Evolutionary conservation across 73 alveolate genomes (phyloP).

Genomic region (Symbiodinium natans): DNA sequence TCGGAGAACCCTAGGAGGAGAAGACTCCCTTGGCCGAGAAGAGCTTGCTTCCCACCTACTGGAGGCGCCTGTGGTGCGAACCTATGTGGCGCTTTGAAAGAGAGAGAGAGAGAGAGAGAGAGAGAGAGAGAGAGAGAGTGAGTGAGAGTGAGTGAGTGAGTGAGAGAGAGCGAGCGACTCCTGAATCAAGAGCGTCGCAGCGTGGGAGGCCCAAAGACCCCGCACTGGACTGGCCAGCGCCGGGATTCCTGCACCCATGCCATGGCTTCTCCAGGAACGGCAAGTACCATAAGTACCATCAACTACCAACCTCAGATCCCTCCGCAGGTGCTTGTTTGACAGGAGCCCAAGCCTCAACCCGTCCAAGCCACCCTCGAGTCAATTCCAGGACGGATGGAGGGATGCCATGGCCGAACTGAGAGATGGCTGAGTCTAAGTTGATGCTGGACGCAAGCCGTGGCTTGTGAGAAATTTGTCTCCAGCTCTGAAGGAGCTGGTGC

Average conservation of each 20-base stretch:
- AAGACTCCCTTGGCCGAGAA: neutral
- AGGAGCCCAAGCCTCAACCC: too few relatives aligned
- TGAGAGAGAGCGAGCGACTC: neutral
- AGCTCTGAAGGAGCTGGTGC: neutral
- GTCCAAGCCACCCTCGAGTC: neutral
- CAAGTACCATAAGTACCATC: too few relatives aligned
- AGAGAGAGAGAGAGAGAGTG: neutral
- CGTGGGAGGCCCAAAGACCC: constrained; percentile 25
- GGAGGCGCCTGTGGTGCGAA: too few relatives aligned
- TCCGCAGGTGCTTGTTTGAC: too few relatives aligned
- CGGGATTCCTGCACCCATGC: constrained; percentile 52
- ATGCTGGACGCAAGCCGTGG: too few relatives aligned
- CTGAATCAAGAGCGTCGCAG: neutral
- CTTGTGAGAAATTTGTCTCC: neutral
- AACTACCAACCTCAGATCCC: too few relatives aligned
- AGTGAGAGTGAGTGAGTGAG: neutral
- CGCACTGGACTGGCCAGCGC: constrained; percentile 56
- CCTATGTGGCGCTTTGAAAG: too few relatives aligned
- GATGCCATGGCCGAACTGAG: constrained; percentile 78
- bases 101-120: too few relatives aligned
- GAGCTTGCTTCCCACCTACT: constrained; percentile 29
- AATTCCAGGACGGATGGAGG: constrained; percentile 60
- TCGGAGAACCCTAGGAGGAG: too few relatives aligned
- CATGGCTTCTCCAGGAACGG: constrained; percentile 41
- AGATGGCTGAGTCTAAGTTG: too few relatives aligned